Percentiles rank a stretch among this genome's conserved stretches.
phyloP scores from a whole-genome alignment of 768 basidiomycete species.

The Macrolepiota fuliginosa region DNA sequence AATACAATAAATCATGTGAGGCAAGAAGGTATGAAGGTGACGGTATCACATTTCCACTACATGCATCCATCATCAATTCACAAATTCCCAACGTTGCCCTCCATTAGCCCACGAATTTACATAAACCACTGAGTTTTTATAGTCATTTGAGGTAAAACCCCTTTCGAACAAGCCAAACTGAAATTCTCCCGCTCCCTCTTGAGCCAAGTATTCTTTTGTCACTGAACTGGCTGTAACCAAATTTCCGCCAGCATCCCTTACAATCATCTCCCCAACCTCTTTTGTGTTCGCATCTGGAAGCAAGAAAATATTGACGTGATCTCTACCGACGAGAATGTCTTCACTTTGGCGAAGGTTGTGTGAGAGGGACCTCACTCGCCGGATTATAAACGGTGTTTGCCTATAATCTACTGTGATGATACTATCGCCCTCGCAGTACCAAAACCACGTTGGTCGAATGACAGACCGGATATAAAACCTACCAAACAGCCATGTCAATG shows the following conservation, averaged over 20 bases:
- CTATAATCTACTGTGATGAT: not conserved
- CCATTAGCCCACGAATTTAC: too few species aligned
- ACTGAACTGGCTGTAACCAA: not conserved
- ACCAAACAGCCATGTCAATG: not conserved
- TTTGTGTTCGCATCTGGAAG: not conserved
- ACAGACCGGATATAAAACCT: not conserved
- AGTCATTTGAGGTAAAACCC: too few species aligned
- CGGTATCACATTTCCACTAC: too few species aligned
- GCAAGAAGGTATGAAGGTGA: too few species aligned
- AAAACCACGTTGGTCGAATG: not conserved
- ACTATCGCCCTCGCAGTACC: not conserved
- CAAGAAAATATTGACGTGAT: not conserved
- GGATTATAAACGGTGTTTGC: not conserved
- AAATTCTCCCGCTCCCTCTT: not conserved
- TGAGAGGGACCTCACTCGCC: not conserved
- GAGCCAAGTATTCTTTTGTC: not conserved
- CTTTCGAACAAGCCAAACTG: too few species aligned
- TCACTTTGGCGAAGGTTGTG: not conserved
- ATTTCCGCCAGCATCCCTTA: not conserved
- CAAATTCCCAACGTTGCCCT: too few species aligned
- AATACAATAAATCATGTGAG: too few species aligned
- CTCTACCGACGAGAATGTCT: not conserved
- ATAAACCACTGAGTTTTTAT: too few species aligned
- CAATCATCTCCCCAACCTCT: not conserved
- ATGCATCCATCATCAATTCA: too few species aligned